Evolutionary conservation across 148 eudicot genomes (phyloP), one percentile per base, ranked within the genome.

Genomic region (Vaccinium vitisidaea): DNA sequence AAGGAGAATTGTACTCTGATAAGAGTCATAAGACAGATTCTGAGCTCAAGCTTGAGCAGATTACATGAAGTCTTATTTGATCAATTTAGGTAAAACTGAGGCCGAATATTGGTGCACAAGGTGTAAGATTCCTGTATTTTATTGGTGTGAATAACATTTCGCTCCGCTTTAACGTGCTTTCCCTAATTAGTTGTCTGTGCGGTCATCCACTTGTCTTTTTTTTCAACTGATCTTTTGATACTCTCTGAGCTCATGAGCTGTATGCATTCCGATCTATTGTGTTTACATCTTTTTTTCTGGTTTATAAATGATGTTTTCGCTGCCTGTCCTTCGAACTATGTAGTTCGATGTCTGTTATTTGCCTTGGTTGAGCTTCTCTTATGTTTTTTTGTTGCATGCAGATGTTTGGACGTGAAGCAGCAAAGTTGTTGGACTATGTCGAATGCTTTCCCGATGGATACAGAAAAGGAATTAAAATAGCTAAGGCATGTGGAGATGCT

Each of bases 341-440:
- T 53, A n/a, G 19, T 50, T 14, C 21, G 6, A 79, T 58, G 56
- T 63, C 36, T 30, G 53, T 39, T 61, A 73, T 52, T 58, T 25
- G 18, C 16, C 56, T 12, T 2, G 15, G 7, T 39, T 48, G 43
- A 27, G 74, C 18, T 6, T 56, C 71, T 23, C 14, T 56, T 5
- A 5, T 43, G 46, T 43, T 54, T 8, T 39, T 80, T 80, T 61
- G 25, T 70, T 80, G 82, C 54, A 21, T 77, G 36, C 84, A 96
- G 99, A 91, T 94, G 91, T 97, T 97, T 90, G 99, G 99, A 83
- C 90, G 84, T 81, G 98, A 97, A 90, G 99, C 98, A 23, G 88
- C 94, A 79, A 86, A 94, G 89, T 73, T 88, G 86, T 85, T 97
- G 85, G 95, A 97, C 87, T 97, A 97, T 87, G 93, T 93, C 13